Evolutionary conservation across 192 early-diverging fungal species (phyloP), one percentile per base, ranked within the genome.

Genomic region (Neocallimastix lanati): DNA sequence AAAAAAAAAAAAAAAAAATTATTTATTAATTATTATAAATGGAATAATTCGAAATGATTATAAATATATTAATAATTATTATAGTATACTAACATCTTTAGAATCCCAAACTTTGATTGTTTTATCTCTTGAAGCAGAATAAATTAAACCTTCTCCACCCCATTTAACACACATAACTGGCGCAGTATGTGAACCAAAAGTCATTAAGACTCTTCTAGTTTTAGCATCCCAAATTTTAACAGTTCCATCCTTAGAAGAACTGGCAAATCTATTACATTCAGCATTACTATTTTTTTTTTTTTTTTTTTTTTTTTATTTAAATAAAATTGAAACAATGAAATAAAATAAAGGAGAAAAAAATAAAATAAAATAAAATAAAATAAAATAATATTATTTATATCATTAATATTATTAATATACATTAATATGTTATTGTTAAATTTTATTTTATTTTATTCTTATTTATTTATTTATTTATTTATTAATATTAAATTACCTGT

Each of bases 41-140:
- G 0, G 33, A 13, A 11, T 76, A 78, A 58, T 29, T 35, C 33
- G 12, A 35, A 35, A 35, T 35, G 33, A 35, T 35, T 35, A 7
- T 35, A 35, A 35, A 7, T 35, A 35, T 35, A 12, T 14, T 14
- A 14, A 38, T 38, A 14, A 12, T 12, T 38, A 38, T 38, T 38
- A 38, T 21, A 21, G 2, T 21, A 13, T 21, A 50, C 40, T 50
- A 21, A 50, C 40, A 50, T 50, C 90, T 28, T 78, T 82, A 25
- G 90, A 82, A 82, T 95, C 90, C 96, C 97, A 99, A 29, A 98
- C 93, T 83, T 96, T 95, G 82, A 99, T 97, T 1, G 93, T 92
- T 83, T 97, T 98, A 82, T 99, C 97, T 77, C 94, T 89, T 21
- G 95, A 96, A 13, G 89, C 93, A 18, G 94, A 92, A 86, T 99